Evolutionary conservation across 108 stramenopile genomes (phyloP).

Genomic region (Discostella stelligeroides): DNA sequence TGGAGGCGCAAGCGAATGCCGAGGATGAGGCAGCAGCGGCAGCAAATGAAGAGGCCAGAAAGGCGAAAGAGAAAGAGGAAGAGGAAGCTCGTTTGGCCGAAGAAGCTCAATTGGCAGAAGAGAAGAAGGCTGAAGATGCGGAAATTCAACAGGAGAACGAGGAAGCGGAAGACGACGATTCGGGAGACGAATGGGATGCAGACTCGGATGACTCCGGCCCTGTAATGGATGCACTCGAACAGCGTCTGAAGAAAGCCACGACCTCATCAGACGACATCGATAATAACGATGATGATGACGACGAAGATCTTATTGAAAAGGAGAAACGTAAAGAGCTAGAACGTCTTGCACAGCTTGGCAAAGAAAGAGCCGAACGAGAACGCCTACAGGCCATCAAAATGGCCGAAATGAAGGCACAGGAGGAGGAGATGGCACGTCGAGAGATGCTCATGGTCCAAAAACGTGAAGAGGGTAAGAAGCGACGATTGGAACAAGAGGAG

Average conservation of each 20-base stretch:
- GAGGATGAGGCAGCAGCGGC: slow-evolving; percentile 30
- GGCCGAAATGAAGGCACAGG: slow-evolving; percentile 60
- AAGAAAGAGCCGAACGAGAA: slow-evolving; percentile 83
- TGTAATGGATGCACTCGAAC: slow-evolving; percentile 77
- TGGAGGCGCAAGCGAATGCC: slow-evolving; percentile 16
- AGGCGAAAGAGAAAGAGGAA: slow-evolving; percentile 10
- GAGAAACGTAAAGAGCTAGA: slow-evolving; percentile 86
- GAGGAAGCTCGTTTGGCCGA: slow-evolving; percentile 12
- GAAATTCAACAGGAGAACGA: slow-evolving; percentile 45
- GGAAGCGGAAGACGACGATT: slow-evolving; percentile 76
- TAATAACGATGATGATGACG: slow-evolving; percentile 60
- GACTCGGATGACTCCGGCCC: slow-evolving; percentile 70
- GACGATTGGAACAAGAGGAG: slow-evolving; percentile 82
- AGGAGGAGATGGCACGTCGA: slow-evolving; percentile 59
- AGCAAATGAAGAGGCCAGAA: slow-evolving; percentile 41
- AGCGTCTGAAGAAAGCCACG: slow-evolving; percentile 64
- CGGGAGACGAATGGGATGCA: slow-evolving; percentile 88
- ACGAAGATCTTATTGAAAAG: slow-evolving; percentile 84
- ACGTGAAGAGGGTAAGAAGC: slow-evolving; percentile 78
- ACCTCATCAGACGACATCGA: not conserved
- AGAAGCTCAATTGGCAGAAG: slow-evolving; percentile 18
- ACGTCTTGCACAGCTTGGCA: slow-evolving; percentile 76
- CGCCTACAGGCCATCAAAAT: slow-evolving; percentile 71
- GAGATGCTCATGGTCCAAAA: slow-evolving; percentile 63
- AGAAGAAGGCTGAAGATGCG: slow-evolving; percentile 36